Evolutionary conservation across 1,284 basidiomycete species (phyloP), one percentile per base, ranked within the genome.

Genomic region (Thecaphora frezii): DNA sequence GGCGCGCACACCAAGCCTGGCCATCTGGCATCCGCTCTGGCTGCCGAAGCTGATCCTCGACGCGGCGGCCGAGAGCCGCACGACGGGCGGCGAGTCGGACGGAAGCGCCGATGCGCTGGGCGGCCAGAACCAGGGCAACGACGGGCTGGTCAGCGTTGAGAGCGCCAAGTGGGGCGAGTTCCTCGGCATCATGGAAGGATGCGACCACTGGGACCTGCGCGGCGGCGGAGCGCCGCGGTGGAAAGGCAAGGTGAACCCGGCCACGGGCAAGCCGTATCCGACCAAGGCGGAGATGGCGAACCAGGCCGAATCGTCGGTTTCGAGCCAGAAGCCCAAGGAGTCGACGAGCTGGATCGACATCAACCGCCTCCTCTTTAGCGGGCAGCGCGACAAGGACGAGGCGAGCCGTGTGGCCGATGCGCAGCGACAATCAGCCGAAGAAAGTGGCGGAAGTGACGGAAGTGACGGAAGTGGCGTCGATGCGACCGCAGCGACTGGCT

Each of bases 121-220:
- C 22, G 69, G 73, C 13, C 66, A 76, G 28, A 82, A 88, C 66
- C 89, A 89, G 85, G 94, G 94, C 1, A 97, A 97, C 77, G 96
- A 99, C 75, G 93, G 93, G 0, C 83, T 99, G 16, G 94, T 99
- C 19, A 89, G 88, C 13, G 85, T 98, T n/a, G 60, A 68, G 52
- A 71, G 63, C 46, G 74, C 73, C 5, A 69, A 66, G 37, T 78
- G 75, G 76, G 76, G 76, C 36, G 57, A 66, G 45, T 77, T 92
- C 80, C 81, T 99, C 18, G 94, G 94, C 5, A 86, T 87, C 21
- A 83, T 98, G 75, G 90, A 96, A 63, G 89, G 88, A 2, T 89
- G 87, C 68, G 93, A 99, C 82, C 96, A 98, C 77, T 99, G 96
- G 96, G 90, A 96, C 73, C 84, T 97, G 72, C 83, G 96, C 53